Evolutionary conservation across 106 monocot genomes (phyloP).

Genomic region (Phalaenopsis aphrodite): DNA sequence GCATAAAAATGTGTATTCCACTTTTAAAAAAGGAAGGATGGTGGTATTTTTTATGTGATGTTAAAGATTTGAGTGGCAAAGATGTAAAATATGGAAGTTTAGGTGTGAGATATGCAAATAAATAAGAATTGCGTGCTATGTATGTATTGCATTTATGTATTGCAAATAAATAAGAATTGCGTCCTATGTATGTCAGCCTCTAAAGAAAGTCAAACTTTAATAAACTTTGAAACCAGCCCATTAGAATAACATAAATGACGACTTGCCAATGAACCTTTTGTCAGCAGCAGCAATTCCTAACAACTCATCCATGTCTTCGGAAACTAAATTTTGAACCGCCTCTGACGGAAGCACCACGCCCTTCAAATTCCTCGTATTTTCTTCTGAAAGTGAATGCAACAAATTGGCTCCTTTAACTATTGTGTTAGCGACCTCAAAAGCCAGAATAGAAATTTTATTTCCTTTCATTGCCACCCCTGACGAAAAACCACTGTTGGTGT

Average conservation of each 20-base stretch:
- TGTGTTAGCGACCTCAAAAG: conserved; percentile 88
- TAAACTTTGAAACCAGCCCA: neutral
- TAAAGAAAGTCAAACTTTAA: neutral
- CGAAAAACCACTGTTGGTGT: conserved; percentile 41
- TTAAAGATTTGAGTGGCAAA: too few relatives aligned
- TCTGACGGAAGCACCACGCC: conserved; percentile 65
- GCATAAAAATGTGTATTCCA: too few relatives aligned
- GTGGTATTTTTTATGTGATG: too few relatives aligned
- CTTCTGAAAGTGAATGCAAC: conserved; percentile 68
- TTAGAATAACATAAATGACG: neutral
- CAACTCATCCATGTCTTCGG: conserved; percentile 50
- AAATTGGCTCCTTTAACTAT: conserved; percentile 68
- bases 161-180: too few relatives aligned
- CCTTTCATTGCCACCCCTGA: conserved; percentile 47
- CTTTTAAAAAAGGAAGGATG: too few relatives aligned
- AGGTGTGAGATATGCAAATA: too few relatives aligned
- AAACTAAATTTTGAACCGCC: conserved; percentile 55
- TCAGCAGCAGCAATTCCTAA: conserved; percentile 62
- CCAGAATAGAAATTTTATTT: conserved; percentile 53
- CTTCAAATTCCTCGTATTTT: conserved; percentile 56
- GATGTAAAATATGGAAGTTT: too few relatives aligned
- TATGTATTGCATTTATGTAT: too few relatives aligned
- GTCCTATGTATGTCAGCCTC: neutral
- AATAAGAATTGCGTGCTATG: too few relatives aligned
- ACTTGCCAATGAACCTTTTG: conserved; percentile 41